Evolutionary conservation across 2,329 filamentous ascomycete species (phyloP), one percentile per base, ranked within the genome.

Genomic region (Teratosphaeria epicoccoides): DNA sequence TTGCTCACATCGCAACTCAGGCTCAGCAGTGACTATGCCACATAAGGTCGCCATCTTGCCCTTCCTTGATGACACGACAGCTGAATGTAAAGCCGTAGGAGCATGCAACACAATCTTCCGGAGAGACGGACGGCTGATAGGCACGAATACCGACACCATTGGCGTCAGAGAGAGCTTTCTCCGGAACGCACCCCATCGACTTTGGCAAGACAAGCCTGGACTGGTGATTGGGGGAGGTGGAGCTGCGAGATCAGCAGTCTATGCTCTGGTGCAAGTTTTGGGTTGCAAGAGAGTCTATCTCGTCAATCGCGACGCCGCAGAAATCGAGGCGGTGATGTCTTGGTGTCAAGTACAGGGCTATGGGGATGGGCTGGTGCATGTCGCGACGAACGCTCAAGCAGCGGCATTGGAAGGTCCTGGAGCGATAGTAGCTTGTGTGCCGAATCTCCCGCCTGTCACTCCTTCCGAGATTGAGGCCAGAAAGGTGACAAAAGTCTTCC

Each of bases 91-190:
- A 47, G 81, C 83, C 29, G 83, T 89, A 22, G 86, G 87, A 46
- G 87, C 87, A 48, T 84, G 85, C 68, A 91, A 93, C 73, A 93
- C 87, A 0, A 77, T 91, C 49, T 90, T 85, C 71, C 66, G 87
- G 46, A 74, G 78, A 22, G 68, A 72, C 46, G 71, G 74, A 46
- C 65, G 73, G 46, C 59, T 63, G 57, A 81, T 84, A 67, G 87
- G 87, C 49, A 85, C 86, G 43, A 91, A 93, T 71, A 91, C 87
- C 3, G 87, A 93, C 68, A 85, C 85, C 54, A 76, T 88, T 52
- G 87, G 87, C 25, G 83, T 91, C 55, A 78, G 85, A 22, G 85
- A 90, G 63, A 80, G 84, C 3, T 85, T 91, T 59, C 68, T 70
- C 56, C 62, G 71, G 28, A 73, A 73, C 54, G 62, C 73, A 10